These are phyloP conservation scores for Beta macrorhiza DNA, from an alignment of 179 eudicot genomes.

Conservation along the genomic window DNA sequence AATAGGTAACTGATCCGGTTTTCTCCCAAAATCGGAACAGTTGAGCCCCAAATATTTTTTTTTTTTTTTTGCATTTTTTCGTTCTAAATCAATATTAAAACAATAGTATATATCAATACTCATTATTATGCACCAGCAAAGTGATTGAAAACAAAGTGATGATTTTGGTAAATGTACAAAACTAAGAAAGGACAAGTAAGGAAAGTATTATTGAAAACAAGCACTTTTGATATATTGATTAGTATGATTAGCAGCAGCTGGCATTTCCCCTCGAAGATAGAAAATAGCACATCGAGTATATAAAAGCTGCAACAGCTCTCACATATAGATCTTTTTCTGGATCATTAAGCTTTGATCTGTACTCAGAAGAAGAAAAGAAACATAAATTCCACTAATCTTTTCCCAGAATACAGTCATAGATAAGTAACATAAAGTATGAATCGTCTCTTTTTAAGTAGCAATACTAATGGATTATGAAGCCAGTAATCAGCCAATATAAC, in stretches of 20 bases:
- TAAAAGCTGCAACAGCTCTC: slow-evolving; percentile 86
- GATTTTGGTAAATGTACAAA: slow-evolving; percentile 1
- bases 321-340: slow-evolving; percentile 52
- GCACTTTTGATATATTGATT: not conserved
- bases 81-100: too few relatives aligned
- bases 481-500: not conserved
- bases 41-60: too few relatives aligned
- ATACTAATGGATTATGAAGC: not conserved
- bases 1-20: too few relatives aligned
- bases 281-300: slow-evolving; percentile 70
- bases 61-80: too few relatives aligned
- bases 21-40: too few relatives aligned
- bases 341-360: slow-evolving; percentile 45
- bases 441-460: not conserved
- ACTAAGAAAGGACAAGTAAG: not conserved
- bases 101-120: too few relatives aligned
- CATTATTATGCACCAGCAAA: too few relatives aligned
- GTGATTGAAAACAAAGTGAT: not conserved
- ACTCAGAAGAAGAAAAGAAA: slow-evolving; percentile 3
- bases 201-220: not conserved
- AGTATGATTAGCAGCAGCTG: slow-evolving; percentile 36
- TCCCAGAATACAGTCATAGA: too few relatives aligned
- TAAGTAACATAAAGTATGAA: not conserved
- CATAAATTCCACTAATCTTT: not conserved
- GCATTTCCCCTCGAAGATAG: slow-evolving; percentile 44